Conservation (phyloP, 2,329 filamentous ascomycete species). For the Ophiocordyceps camponoti-leonardi region DNA sequence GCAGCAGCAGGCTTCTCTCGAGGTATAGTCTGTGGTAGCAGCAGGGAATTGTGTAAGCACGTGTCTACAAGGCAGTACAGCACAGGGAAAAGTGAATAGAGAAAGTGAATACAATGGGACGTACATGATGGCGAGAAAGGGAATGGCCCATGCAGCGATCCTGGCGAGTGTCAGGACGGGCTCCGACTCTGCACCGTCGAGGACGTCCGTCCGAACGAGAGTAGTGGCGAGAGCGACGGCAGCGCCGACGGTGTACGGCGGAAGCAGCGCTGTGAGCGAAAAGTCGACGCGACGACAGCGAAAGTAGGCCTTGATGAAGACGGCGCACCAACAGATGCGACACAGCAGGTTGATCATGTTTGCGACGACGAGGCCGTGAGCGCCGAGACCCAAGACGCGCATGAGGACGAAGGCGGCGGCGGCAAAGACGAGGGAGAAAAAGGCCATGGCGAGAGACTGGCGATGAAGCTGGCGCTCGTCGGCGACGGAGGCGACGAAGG, state of each 20-base stretch:
- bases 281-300: constrained; percentile 19
- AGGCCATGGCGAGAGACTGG: constrained; percentile 73
- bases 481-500: constrained; percentile 81
- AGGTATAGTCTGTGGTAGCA: constrained; percentile 25
- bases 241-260: constrained; percentile 9
- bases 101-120: constrained; percentile 15
- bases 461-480: constrained; percentile 53
- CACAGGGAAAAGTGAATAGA: too few species aligned
- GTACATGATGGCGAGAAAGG: constrained; percentile 42
- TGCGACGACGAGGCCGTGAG: constrained; percentile 64
- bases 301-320: constrained; percentile 56
- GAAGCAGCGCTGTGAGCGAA: constrained; percentile 10
- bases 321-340: constrained; percentile 63
- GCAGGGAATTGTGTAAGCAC: neutral
- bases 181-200: constrained; percentile 7
- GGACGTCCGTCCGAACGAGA: constrained; percentile 10
- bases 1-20: constrained; percentile 35
- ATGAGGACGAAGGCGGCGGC: constrained; percentile 60
- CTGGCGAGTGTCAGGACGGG: constrained; percentile 23
- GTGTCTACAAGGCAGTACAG: neutral
- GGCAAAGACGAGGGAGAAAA: constrained; percentile 63
- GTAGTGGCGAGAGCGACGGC: constrained; percentile 11
- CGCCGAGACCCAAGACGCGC: constrained; percentile 50
- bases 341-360: constrained; percentile 84
- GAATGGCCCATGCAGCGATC: constrained; percentile 29